A percentile compares a stretch with the other conserved stretches of the same genome.
phyloP scores from a whole-genome alignment of 345 rosid genomes.

The Arabidopsis suecica region DNA sequence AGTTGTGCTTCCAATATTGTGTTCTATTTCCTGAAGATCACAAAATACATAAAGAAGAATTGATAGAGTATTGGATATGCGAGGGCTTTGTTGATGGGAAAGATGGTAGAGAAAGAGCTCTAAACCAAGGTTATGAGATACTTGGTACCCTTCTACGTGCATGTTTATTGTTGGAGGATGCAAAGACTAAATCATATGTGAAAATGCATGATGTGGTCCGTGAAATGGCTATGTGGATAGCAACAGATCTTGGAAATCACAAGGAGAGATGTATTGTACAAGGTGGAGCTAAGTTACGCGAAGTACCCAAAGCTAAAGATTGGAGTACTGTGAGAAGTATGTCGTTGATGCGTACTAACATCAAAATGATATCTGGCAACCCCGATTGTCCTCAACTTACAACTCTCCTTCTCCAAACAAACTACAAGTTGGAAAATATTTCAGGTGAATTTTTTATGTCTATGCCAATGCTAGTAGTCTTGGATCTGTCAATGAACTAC shows the following conservation, averaged over 20 bases:
- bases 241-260: not conserved
- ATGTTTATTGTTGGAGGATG: too few relatives aligned
- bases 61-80: too few relatives aligned
- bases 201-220: too few relatives aligned
- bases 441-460: slow-evolving; percentile 31
- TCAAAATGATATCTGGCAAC: not conserved
- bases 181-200: too few relatives aligned
- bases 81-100: too few relatives aligned
- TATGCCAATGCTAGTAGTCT: slow-evolving; percentile 43
- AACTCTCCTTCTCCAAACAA: slow-evolving; percentile 34
- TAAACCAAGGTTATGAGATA: too few relatives aligned
- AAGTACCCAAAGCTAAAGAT: slow-evolving; percentile 30
- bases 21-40: too few relatives aligned
- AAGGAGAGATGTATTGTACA: not conserved
- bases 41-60: too few relatives aligned
- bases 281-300: not conserved
- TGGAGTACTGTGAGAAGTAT: slow-evolving; percentile 28
- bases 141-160: too few relatives aligned
- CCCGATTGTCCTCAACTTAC: slow-evolving; percentile 32
- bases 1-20: too few relatives aligned
- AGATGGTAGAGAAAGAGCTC: too few relatives aligned
- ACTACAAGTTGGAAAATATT: slow-evolving; percentile 4
- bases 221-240: not conserved
- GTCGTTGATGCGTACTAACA: slow-evolving; percentile 40
- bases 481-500: slow-evolving; percentile 36